These are phyloP conservation scores for Botrytis cinerea DNA, from an alignment of 2,329 filamentous ascomycete species.

Conservation along the genomic window DNA sequence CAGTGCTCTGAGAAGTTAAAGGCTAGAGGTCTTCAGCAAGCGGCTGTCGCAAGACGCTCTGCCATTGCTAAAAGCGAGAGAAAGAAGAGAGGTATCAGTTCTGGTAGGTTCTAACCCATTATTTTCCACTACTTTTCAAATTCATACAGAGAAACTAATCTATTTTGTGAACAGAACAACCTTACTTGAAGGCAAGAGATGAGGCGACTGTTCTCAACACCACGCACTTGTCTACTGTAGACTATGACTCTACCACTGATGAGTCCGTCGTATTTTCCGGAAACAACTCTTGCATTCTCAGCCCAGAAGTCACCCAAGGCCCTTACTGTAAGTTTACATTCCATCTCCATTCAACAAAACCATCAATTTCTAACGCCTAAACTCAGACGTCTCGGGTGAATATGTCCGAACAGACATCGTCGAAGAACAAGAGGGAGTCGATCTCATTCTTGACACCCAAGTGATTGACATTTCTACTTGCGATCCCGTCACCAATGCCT, in stretches of 20 bases:
- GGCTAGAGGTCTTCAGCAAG: conserved; percentile 43
- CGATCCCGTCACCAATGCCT: conserved; percentile 44
- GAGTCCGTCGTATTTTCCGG: conserved; percentile 45
- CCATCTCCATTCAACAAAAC: fast-evolving
- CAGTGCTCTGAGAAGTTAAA: conserved; percentile 46
- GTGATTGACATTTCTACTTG: conserved; percentile 46
- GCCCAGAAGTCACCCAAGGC: conserved; percentile 55
- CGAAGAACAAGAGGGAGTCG: conserved; percentile 44
- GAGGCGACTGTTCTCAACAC: conserved; percentile 26
- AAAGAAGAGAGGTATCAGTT: conserved; percentile 38
- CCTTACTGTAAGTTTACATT: conserved; percentile 49
- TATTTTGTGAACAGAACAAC: background rate
- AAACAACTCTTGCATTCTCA: conserved; percentile 51
- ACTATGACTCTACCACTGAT: conserved; percentile 43
- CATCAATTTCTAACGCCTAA: background rate
- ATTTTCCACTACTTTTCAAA: background rate
- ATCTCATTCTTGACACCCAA: conserved; percentile 47
- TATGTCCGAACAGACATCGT: conserved; percentile 38
- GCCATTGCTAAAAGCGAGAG: conserved; percentile 42
- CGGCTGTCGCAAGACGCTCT: conserved; percentile 42
- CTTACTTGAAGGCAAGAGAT: conserved; percentile 28
- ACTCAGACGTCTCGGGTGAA: conserved; percentile 44
- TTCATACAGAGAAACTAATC: background rate
- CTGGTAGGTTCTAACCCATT: background rate
- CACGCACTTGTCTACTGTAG: conserved; percentile 28